phyloP scores from a whole-genome alignment of 2,329 filamentous ascomycete species.

The Ascochyta fabae region DNA sequence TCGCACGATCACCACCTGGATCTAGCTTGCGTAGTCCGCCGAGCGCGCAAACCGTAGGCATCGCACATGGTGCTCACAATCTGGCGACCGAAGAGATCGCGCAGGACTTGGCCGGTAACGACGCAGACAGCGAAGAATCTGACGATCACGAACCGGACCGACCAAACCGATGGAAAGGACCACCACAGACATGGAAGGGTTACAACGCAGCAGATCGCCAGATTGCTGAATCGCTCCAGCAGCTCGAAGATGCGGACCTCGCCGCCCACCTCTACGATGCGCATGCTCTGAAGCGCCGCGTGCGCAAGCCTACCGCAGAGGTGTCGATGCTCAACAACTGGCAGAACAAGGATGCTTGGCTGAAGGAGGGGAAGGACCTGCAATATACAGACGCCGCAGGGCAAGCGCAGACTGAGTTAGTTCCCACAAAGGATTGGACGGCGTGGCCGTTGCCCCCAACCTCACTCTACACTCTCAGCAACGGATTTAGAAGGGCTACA shows the following conservation, averaged over 20 bases:
- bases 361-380: slow-evolving; percentile 41
- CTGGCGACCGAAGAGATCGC: not conserved
- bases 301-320: slow-evolving; percentile 24
- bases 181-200: slow-evolving; percentile 69
- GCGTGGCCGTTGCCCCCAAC: slow-evolving; percentile 78
- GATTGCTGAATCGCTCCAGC: slow-evolving; percentile 68
- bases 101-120: not conserved
- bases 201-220: slow-evolving; percentile 68
- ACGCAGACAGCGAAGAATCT: slow-evolving; percentile 26
- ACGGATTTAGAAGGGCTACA: slow-evolving; percentile 51
- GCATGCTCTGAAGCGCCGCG: slow-evolving; percentile 68
- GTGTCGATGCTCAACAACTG: slow-evolving; percentile 34
- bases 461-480: slow-evolving; percentile 65
- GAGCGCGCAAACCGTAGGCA: slow-evolving; percentile 20
- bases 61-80: not conserved
- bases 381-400: slow-evolving; percentile 34
- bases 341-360: slow-evolving; percentile 52
- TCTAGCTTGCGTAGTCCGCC: slow-evolving; percentile 12
- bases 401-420: slow-evolving; percentile 45
- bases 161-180: slow-evolving; percentile 76
- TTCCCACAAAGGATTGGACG: slow-evolving; percentile 70
- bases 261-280: slow-evolving; percentile 80
- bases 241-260: slow-evolving; percentile 70
- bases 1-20: slow-evolving; percentile 14
- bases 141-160: slow-evolving; percentile 26